Conservation (phyloP, 805 yeast species). For the Kodamaea laetipori region DNA sequence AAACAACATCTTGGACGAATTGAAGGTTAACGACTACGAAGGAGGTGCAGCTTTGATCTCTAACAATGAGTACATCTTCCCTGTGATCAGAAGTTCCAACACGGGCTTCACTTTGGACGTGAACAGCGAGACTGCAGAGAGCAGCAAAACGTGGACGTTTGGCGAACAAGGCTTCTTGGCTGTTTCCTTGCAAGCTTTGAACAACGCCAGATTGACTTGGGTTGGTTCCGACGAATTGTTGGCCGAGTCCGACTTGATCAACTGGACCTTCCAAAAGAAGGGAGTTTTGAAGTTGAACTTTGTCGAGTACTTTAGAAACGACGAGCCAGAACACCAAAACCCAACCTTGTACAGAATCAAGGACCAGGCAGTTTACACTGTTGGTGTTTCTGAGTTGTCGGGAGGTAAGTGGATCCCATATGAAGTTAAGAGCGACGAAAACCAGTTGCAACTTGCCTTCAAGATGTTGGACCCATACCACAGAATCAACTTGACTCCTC, state of each 20-base stretch:
- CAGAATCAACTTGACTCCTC: conserved; percentile 61
- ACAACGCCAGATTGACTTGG: conserved; percentile 81
- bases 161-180: conserved; percentile 78
- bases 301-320: conserved; percentile 57
- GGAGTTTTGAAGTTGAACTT: conserved; percentile 60
- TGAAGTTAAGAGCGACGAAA: conserved; percentile 34
- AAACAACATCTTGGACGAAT: conserved; percentile 13
- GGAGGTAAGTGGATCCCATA: conserved; percentile 71
- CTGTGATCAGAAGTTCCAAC: conserved; percentile 65
- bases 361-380: conserved; percentile 62
- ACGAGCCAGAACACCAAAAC: conserved; percentile 43
- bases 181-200: conserved; percentile 77
- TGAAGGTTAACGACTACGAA: conserved; percentile 20
- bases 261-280: conserved; percentile 76
- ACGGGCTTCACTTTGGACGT: conserved; percentile 59
- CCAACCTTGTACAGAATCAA: conserved; percentile 64
- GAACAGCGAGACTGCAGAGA: conserved; percentile 40
- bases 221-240: conserved; percentile 68
- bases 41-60: conserved; percentile 73
- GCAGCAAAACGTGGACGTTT: conserved; percentile 65
- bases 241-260: conserved; percentile 25
- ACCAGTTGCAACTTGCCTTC: conserved; percentile 79
- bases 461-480: conserved; percentile 95
- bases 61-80: conserved; percentile 69
- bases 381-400: conserved; percentile 49